Conservation (phyloP, 202 grass and related monocot species). For the Musa balbisiana region DNA sequence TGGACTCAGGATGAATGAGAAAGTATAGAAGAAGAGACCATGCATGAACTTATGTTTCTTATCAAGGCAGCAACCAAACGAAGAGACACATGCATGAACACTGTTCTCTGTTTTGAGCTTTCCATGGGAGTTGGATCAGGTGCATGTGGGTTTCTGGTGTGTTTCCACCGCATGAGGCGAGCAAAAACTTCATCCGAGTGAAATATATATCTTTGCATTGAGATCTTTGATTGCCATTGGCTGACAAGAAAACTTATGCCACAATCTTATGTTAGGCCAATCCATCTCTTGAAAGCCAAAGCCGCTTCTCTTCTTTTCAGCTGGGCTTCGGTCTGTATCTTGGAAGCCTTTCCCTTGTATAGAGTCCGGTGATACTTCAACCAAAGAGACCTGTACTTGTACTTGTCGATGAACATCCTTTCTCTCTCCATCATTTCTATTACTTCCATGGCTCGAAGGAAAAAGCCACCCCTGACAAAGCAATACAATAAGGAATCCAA, state of each 20-base stretch:
- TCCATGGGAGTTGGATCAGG: background rate
- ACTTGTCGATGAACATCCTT: slow-evolving; percentile 85
- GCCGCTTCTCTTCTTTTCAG: slow-evolving; percentile 81
- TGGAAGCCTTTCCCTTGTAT: slow-evolving; percentile 69
- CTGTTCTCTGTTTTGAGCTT: slow-evolving; percentile 37
- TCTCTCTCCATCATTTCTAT: slow-evolving; percentile 77
- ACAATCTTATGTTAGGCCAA: slow-evolving; percentile 50
- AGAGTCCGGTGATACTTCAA: slow-evolving; percentile 81
- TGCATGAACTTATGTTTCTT: slow-evolving; percentile 44
- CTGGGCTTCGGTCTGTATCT: slow-evolving; percentile 84
- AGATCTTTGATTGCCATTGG: too few species aligned
- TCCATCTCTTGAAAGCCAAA: slow-evolving; percentile 75
- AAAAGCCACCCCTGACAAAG: slow-evolving; percentile 89
- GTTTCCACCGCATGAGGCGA: too few species aligned
- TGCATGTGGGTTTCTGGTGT: background rate
- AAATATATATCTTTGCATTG: too few species aligned
- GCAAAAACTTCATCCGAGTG: too few species aligned
- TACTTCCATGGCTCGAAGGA: slow-evolving; percentile 93
- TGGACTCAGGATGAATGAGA: background rate
- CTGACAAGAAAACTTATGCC: background rate
- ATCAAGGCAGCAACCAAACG: slow-evolving; percentile 13
- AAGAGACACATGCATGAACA: slow-evolving; percentile 44
- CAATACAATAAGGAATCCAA: slow-evolving; percentile 91
- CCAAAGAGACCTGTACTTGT: slow-evolving; percentile 87
- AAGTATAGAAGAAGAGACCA: slow-evolving; percentile 24